Percentiles rank a stretch among this genome's conserved stretches.
Evolutionary conservation across 306 rosid species (phyloP).

Genomic region (Arachis stenosperma): DNA sequence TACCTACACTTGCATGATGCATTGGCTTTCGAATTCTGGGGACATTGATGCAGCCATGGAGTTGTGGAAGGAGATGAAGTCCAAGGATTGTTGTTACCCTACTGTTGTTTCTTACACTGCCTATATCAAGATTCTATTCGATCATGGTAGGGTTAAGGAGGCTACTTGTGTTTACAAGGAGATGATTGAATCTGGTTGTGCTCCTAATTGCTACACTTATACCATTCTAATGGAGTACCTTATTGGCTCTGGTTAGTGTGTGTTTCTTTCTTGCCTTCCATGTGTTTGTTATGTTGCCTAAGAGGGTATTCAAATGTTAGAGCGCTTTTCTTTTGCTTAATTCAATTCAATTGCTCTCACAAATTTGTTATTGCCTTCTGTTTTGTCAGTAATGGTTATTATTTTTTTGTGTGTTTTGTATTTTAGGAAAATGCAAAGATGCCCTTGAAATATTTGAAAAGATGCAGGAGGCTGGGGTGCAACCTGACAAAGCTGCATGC

Average conservation of each 20-base stretch:
- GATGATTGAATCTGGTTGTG: conserved; percentile 59
- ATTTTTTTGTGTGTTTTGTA: conserved; percentile 32
- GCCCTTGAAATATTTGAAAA: conserved; percentile 72
- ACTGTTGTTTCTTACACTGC: conserved; percentile 83
- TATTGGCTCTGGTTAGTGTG: conserved; percentile 64
- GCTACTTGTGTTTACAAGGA: conserved; percentile 70
- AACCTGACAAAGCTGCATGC: conserved; percentile 89
- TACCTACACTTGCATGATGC: conserved; percentile 83
- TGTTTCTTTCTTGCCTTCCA: not conserved
- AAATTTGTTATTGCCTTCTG: not conserved
- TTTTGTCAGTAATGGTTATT: conserved; percentile 8
- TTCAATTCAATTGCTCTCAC: not conserved
- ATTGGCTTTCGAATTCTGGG: conserved; percentile 74
- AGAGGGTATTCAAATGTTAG: not conserved
- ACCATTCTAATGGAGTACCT: conserved; percentile 79
- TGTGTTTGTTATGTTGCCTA: conserved; percentile 52
- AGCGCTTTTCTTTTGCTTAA: not conserved
- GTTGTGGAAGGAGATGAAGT: conserved; percentile 79
- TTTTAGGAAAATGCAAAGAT: conserved; percentile 72
- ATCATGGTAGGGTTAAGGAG: conserved; percentile 51
- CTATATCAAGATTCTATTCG: conserved; percentile 67
- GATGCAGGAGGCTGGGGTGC: conserved; percentile 79
- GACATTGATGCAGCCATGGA: conserved; percentile 64
- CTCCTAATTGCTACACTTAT: conserved; percentile 77
- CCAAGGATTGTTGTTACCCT: conserved; percentile 51